phyloP scores from a whole-genome alignment of 768 basidiomycete genomes.

The Podaxis rugospora region DNA sequence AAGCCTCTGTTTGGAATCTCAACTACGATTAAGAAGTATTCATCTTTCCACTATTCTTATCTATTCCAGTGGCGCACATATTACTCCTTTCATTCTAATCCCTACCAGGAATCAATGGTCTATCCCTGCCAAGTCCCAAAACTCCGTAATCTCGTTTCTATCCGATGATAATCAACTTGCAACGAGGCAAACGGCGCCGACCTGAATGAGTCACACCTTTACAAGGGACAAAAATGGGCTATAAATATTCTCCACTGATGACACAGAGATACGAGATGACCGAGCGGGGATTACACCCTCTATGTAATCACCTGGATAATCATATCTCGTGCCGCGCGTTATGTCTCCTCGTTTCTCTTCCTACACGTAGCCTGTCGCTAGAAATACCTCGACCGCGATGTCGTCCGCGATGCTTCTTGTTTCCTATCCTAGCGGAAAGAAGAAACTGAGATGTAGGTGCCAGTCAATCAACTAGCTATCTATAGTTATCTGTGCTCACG shows the following conservation, averaged over 20 bases:
- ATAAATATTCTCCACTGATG: conserved; percentile 1
- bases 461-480: neutral
- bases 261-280: conserved; percentile 4
- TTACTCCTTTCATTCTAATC: neutral
- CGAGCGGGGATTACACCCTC: neutral
- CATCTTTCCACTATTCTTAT: neutral
- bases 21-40: neutral
- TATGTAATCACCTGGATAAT: neutral
- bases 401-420: neutral
- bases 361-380: neutral
- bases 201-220: neutral
- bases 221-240: neutral
- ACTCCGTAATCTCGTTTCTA: neutral
- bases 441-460: neutral
- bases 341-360: neutral
- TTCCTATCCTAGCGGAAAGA: conserved; percentile 7
- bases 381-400: neutral
- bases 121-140: neutral
- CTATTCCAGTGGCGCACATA: neutral
- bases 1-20: neutral
- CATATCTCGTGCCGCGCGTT: neutral
- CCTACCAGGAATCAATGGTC: neutral
- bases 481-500: neutral
- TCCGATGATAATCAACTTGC: neutral
- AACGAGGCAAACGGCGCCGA: conserved; percentile 3